phyloP scores from a whole-genome alignment of 2,329 filamentous ascomycete species.

The Stachybotrys chartarum region DNA sequence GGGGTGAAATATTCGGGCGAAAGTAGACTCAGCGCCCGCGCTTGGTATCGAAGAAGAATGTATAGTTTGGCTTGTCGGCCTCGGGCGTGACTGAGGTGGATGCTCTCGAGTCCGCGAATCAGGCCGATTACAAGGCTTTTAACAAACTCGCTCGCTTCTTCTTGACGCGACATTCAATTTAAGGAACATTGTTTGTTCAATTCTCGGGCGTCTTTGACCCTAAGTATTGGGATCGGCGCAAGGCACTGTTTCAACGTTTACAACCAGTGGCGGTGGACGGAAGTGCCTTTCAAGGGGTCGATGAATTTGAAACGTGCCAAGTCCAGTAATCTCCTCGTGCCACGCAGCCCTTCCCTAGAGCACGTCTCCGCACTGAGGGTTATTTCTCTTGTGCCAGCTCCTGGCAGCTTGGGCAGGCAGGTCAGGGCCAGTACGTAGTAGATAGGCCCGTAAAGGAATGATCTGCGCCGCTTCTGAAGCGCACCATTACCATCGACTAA shows the following conservation, averaged over 20 bases:
- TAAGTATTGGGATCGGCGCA: too few species aligned
- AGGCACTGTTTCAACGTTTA: too few species aligned
- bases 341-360: too few species aligned
- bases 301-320: not conserved
- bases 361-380: too few species aligned
- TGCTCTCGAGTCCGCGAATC: not conserved
- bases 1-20: not conserved
- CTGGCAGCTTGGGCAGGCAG: not conserved
- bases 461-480: not conserved
- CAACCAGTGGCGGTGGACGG: too few species aligned
- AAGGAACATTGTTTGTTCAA: too few species aligned
- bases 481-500: not conserved
- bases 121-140: not conserved
- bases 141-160: not conserved
- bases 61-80: not conserved
- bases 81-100: not conserved
- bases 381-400: too few species aligned
- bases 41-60: too few species aligned
- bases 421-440: not conserved
- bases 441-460: not conserved
- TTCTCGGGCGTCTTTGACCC: too few species aligned
- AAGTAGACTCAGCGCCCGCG: too few species aligned
- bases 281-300: too few species aligned
- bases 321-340: not conserved
- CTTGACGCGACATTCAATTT: not conserved